A percentile compares a stretch with the other conserved stretches of the same genome.
Evolutionary conservation across 768 basidiomycete species (phyloP).

Genomic region (Trametopsis cervina): DNA sequence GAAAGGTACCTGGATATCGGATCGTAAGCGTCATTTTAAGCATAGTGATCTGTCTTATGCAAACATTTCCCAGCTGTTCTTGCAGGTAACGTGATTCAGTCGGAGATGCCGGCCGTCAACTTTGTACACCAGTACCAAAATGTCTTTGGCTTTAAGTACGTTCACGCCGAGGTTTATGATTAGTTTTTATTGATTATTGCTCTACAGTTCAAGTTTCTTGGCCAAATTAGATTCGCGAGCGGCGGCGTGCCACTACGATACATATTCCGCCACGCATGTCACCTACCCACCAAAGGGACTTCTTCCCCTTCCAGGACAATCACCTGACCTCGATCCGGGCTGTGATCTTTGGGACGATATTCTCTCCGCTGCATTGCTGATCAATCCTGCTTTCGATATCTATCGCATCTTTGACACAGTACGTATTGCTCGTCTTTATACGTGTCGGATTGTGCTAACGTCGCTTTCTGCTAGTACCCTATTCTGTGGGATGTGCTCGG

Average conservation of each 20-base stretch:
- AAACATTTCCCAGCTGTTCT: slow-evolving; percentile 1
- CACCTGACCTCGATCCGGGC: slow-evolving; percentile 35
- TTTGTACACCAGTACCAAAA: slow-evolving; percentile 69
- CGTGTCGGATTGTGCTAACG: not conserved
- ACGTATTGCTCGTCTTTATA: slow-evolving; percentile 11
- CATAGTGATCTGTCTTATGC: not conserved
- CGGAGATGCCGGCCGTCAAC: slow-evolving; percentile 63
- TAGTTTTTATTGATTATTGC: not conserved
- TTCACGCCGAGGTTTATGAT: not conserved
- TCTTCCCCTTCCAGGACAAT: slow-evolving; percentile 63
- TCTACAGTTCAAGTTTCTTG: slow-evolving; percentile 54
- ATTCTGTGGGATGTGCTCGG: slow-evolving; percentile 76
- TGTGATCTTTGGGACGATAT: slow-evolving; percentile 69
- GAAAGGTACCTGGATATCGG: slow-evolving; percentile 66
- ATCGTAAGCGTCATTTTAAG: slow-evolving; percentile 41
- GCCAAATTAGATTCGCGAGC: slow-evolving; percentile 47
- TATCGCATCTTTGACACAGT: slow-evolving; percentile 72
- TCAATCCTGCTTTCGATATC: slow-evolving; percentile 74
- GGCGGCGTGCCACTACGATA: slow-evolving; percentile 51
- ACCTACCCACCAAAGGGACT: slow-evolving; percentile 59
- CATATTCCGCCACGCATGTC: slow-evolving; percentile 54
- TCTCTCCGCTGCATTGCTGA: slow-evolving; percentile 48
- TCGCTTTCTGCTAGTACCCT: slow-evolving; percentile 41
- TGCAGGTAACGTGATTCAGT: slow-evolving; percentile 39
- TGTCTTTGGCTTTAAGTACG: slow-evolving; percentile 70